phyloP scores from a whole-genome alignment of 2,329 filamentous ascomycete genomes.

The Calonectria pseudoreteaudii region DNA sequence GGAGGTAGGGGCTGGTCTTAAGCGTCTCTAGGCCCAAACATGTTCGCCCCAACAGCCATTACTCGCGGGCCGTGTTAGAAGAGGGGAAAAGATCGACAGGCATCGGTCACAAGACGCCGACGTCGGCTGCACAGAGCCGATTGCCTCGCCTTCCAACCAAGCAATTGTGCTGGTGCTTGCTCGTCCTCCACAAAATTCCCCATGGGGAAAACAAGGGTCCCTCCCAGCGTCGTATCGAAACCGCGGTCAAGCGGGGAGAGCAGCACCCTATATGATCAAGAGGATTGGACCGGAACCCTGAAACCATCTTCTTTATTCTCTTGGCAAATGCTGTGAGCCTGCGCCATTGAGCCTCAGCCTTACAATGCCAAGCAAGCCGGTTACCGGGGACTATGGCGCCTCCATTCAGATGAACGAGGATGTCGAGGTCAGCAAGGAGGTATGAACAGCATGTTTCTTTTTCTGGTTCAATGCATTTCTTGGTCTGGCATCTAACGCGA shows the following conservation, averaged over 20 bases:
- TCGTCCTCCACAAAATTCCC: constrained; percentile 16
- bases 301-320: background rate
- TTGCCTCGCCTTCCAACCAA: background rate
- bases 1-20: background rate
- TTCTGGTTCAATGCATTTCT: background rate
- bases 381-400: background rate
- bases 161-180: background rate
- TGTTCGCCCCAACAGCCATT: background rate
- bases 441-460: background rate
- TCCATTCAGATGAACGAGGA: constrained; percentile 12
- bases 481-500: background rate
- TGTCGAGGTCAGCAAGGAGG: background rate
- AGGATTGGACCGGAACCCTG: background rate
- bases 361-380: constrained; percentile 4
- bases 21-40: background rate
- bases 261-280: background rate
- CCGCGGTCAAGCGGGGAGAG: background rate
- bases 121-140: constrained; percentile 10
- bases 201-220: constrained; percentile 8
- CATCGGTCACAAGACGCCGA: constrained; percentile 6
- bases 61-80: background rate
- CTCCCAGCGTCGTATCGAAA: background rate
- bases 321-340: background rate
- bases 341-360: background rate
- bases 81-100: constrained; percentile 9